Conservation (phyloP, 768 basidiomycete genomes). For the Tulasnella sp. region DNA sequence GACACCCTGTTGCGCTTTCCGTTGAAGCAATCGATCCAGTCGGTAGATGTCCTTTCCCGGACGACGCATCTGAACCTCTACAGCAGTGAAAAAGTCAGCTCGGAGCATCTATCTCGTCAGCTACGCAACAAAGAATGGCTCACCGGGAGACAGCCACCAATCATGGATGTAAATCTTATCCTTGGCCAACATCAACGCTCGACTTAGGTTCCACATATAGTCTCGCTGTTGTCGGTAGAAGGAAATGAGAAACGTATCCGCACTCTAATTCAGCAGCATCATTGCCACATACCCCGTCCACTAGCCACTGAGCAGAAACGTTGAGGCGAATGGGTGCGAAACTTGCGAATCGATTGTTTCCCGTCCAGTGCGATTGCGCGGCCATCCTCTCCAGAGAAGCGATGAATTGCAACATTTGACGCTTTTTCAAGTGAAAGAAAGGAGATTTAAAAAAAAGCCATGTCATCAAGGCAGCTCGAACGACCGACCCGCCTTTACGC, state of each 20-base stretch:
- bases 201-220: conserved; percentile 95
- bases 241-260: no score
- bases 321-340: conserved; percentile 90
- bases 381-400: conserved; percentile 78
- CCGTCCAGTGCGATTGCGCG: conserved; percentile 62
- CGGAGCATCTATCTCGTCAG: no score
- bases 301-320: conserved; percentile 94
- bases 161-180: conserved; percentile 91
- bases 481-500: no score
- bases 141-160: conserved; percentile 94
- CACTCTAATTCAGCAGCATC: background rate
- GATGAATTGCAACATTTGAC: conserved; percentile 97
- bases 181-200: conserved; percentile 81
- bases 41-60: conserved; percentile 79
- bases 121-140: conserved; percentile 10
- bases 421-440: conserved; percentile 32
- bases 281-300: conserved; percentile 71
- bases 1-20: conserved; percentile 91
- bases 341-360: conserved; percentile 80
- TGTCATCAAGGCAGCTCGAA: background rate
- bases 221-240: conserved; percentile 84
- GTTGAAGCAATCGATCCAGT: conserved; percentile 72
- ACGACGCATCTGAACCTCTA: conserved; percentile 75
- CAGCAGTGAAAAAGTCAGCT: background rate
- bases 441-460: background rate